Evolutionary conservation across 345 rosid genomes (phyloP).

Genomic region (Gossypium sturtianum): DNA sequence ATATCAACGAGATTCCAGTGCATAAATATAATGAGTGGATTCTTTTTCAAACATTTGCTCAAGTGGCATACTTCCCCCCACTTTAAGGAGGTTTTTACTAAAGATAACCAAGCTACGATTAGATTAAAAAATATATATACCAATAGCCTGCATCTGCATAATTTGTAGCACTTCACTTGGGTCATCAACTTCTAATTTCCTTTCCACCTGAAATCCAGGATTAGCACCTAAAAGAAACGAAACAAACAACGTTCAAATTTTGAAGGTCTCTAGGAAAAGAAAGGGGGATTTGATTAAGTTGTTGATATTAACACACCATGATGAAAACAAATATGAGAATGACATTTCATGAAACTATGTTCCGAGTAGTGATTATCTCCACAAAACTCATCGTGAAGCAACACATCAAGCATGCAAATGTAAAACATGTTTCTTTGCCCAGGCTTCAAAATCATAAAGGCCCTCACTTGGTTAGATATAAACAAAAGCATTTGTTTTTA

Average conservation of each 20-base stretch:
- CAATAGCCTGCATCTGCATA: slow-evolving; percentile 40
- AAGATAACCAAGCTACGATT: neutral
- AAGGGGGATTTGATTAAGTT: neutral
- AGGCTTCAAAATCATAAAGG: neutral
- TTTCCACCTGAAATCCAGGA: slow-evolving; percentile 23
- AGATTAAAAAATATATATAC: slow-evolving; percentile 24
- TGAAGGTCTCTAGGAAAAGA: neutral
- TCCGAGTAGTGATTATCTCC: neutral
- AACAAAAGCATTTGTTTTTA: neutral
- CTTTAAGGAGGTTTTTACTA: neutral
- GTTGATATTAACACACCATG: neutral
- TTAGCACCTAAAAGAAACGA: slow-evolving; percentile 29
- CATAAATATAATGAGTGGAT: neutral
- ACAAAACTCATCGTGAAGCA: neutral
- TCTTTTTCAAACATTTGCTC: neutral
- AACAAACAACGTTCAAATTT: slow-evolving; percentile 5
- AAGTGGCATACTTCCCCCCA: neutral
- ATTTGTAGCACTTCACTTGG: slow-evolving; percentile 37
- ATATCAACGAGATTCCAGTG: neutral
- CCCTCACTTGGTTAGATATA: neutral
- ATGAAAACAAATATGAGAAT: neutral
- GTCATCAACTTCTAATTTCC: slow-evolving; percentile 43
- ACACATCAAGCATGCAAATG: neutral
- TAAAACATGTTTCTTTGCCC: slow-evolving; percentile 4
- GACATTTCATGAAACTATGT: neutral